A percentile compares a stretch with the other conserved stretches of the same genome.
Evolutionary conservation across 2,329 filamentous ascomycete species (phyloP).

Genomic region (Xylaria multiplex): DNA sequence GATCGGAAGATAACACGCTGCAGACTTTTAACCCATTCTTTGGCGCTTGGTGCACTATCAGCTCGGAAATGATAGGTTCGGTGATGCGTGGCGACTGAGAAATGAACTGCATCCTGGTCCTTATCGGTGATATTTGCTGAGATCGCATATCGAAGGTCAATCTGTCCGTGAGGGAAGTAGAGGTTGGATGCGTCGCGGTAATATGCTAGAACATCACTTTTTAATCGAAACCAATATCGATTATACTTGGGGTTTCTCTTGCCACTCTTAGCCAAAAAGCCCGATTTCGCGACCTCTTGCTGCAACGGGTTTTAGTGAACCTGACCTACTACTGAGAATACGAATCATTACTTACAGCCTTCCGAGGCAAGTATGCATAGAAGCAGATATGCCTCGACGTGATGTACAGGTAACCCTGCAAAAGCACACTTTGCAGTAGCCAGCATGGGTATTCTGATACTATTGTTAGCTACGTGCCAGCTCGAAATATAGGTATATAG

Average conservation of each 20-base stretch:
- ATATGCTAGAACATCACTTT: slow-evolving; percentile 91
- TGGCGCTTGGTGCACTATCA: slow-evolving; percentile 86
- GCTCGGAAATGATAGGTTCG: slow-evolving; percentile 88
- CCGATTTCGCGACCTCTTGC: slow-evolving; percentile 82
- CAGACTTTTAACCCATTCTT: slow-evolving; percentile 94
- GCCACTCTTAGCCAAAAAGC: slow-evolving; percentile 87
- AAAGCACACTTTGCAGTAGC: slow-evolving; percentile 87
- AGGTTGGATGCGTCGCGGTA: slow-evolving; percentile 84
- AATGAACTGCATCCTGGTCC: slow-evolving; percentile 79
- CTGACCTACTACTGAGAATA: no score
- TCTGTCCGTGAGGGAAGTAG: slow-evolving; percentile 91
- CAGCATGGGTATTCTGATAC: slow-evolving; percentile 87
- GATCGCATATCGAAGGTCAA: slow-evolving; percentile 91
- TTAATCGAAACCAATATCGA: slow-evolving; percentile 92
- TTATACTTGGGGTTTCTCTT: slow-evolving; percentile 88
- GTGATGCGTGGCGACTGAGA: slow-evolving; percentile 83
- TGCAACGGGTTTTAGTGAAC: slow-evolving; percentile 49
- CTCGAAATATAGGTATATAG: no score
- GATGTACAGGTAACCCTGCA: slow-evolving; percentile 97
- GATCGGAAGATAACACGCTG: slow-evolving; percentile 96
- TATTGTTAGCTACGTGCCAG: neutral
- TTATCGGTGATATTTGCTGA: slow-evolving; percentile 82
- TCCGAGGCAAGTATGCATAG: slow-evolving; percentile 96
- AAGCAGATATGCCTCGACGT: slow-evolving; percentile 94
- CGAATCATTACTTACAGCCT: slow-evolving; percentile 68